These are phyloP conservation scores for Coprinopsis sp. DNA, from an alignment of 768 basidiomycete genomes.

Conservation along the genomic window DNA sequence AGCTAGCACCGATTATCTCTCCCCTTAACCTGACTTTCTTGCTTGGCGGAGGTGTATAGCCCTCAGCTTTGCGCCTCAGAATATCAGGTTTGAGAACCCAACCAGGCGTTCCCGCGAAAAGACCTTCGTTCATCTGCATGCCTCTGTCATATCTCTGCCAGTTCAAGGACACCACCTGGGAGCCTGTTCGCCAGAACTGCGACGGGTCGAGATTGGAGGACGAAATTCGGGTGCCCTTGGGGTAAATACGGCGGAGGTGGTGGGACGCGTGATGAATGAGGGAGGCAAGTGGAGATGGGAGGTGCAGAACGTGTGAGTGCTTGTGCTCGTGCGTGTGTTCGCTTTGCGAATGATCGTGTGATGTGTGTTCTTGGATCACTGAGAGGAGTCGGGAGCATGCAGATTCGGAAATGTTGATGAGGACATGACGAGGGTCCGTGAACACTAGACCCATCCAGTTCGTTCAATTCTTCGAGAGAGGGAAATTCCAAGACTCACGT, in stretches of 20 bases:
- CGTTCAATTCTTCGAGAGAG: not conserved
- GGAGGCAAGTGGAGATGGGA: conserved; percentile 28
- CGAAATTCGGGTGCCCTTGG: conserved; percentile 49
- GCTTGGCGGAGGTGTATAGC: conserved; percentile 1
- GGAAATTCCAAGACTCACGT: conserved; percentile 21
- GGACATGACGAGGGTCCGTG: conserved; percentile 40
- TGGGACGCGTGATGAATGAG: conserved; percentile 39
- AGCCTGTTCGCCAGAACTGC: conserved; percentile 51
- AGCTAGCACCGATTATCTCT: conserved; percentile 41
- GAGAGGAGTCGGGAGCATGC: conserved; percentile 31
- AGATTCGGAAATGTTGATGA: conserved; percentile 61
- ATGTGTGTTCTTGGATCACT: not conserved
- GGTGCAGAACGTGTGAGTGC: conserved; percentile 6
- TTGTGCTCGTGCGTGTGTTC: conserved; percentile 3
- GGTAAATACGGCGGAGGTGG: conserved; percentile 54
- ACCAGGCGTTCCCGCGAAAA: conserved; percentile 53
- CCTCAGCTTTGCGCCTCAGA: conserved; percentile 6
- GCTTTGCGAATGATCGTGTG: not conserved
- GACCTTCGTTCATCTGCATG: conserved; percentile 58
- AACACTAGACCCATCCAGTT: conserved; percentile 24
- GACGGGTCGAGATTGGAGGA: conserved; percentile 53
- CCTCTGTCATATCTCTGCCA: conserved; percentile 59
- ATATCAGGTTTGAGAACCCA: conserved; percentile 48
- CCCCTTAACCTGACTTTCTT: conserved; percentile 24
- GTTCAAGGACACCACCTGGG: conserved; percentile 54